Conservation (phyloP, 2,329 filamentous ascomycete species). For the Cladosporium cucumerinum region DNA sequence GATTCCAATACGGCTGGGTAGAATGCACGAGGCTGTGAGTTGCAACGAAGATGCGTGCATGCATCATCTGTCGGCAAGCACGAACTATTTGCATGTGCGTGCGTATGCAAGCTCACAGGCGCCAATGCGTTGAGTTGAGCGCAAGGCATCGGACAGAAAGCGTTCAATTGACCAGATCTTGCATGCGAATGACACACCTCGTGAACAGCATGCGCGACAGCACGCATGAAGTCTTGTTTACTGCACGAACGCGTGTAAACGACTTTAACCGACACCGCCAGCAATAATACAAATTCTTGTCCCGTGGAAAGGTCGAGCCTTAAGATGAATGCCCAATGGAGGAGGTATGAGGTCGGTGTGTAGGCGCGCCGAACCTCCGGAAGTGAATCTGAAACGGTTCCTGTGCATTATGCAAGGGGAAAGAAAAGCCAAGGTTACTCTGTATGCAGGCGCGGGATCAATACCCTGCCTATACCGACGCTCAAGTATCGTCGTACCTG, state of each 20-base stretch:
- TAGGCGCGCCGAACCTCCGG: slow-evolving; percentile 2
- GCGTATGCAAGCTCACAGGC: neutral
- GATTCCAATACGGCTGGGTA: neutral
- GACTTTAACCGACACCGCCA: neutral
- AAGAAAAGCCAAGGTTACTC: neutral
- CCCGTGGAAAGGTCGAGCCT: neutral
- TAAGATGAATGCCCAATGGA: neutral
- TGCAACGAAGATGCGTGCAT: neutral
- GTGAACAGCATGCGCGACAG: neutral
- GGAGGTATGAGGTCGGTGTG: slow-evolving; percentile 5
- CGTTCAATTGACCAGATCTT: neutral
- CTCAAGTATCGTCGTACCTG: neutral
- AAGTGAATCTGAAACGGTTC: slow-evolving; percentile 1
- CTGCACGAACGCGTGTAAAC: neutral
- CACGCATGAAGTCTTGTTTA: neutral
- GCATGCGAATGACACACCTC: neutral
- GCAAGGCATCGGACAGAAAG: neutral
- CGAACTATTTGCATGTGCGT: neutral
- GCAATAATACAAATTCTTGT: neutral
- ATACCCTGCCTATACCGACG: slow-evolving; percentile 8
- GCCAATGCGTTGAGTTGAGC: neutral
- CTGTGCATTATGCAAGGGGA: slow-evolving; percentile 14
- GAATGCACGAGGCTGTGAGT: neutral
- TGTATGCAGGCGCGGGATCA: neutral
- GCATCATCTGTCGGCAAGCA: neutral